A percentile compares a stretch with the other conserved stretches of the same genome.
phyloP scores from a whole-genome alignment of 202 grass and related monocot species.

The Setaria viridis region DNA sequence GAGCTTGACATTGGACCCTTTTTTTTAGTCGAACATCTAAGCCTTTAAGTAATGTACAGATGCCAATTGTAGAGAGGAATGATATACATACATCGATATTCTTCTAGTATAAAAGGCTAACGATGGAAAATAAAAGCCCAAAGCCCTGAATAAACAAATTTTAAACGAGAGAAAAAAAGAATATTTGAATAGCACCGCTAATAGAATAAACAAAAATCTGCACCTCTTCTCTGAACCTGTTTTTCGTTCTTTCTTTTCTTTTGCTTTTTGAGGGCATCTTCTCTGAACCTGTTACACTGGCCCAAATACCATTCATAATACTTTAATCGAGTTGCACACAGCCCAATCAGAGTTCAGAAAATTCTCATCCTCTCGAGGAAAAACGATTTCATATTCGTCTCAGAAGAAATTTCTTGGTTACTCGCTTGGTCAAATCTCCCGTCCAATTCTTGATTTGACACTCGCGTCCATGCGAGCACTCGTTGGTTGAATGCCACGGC shows the following conservation, averaged over 20 bases:
- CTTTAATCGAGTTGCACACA: not conserved
- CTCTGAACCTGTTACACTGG: not conserved
- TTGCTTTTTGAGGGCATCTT: not conserved
- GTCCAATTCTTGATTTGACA: not conserved
- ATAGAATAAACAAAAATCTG: not conserved
- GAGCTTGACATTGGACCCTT: not conserved
- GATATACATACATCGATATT: not conserved
- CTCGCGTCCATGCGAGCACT: not conserved
- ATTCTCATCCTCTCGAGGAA: not conserved
- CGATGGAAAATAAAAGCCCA: not conserved
- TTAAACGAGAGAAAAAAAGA: not conserved
- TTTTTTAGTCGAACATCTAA: not conserved
- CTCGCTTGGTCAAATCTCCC: not conserved
- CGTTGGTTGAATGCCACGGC: not conserved
- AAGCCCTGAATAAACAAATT: not conserved
- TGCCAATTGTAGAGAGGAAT: not conserved
- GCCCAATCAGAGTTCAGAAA: not conserved
- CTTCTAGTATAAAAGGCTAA: not conserved
- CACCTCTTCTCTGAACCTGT: not conserved
- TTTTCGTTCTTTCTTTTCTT: not conserved
- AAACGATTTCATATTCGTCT: not conserved
- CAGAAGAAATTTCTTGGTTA: not conserved
- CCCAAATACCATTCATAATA: not conserved
- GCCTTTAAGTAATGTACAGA: constrained; percentile 16
- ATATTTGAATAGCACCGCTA: not conserved